Conservation (phyloP, 192 early-diverging fungal species). For the Funneliformis geosporum region DNA sequence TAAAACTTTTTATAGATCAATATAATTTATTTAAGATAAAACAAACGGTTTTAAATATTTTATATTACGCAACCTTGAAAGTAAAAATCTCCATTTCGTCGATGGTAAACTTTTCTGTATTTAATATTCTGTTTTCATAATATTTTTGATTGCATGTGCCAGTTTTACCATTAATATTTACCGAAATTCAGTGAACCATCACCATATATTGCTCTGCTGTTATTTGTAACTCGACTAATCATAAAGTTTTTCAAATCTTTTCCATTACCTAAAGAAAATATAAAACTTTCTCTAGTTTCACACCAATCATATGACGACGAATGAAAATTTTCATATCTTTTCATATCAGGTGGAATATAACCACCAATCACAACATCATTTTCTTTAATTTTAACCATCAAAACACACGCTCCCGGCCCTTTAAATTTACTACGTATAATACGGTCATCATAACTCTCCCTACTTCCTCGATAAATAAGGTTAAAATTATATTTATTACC, state of each 20-base stretch:
- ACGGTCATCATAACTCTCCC: not conserved
- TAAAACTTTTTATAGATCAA: no score
- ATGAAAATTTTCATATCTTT: no score
- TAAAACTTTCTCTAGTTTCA: no score
- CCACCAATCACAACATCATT: not conserved
- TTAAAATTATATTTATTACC: not conserved
- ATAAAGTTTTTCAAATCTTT: not conserved
- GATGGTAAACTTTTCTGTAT: not conserved
- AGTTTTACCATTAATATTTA: not conserved
- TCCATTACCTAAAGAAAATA: no score
- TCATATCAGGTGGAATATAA: no score
- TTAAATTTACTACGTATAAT: not conserved
- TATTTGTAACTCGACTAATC: not conserved
- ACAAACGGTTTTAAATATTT: no score
- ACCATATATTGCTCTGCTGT: not conserved
- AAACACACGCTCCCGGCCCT: not conserved
- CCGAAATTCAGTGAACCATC: not conserved
- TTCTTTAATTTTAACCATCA: not conserved
- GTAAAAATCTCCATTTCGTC: not conserved
- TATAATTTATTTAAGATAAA: no score
- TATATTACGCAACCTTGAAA: not conserved
- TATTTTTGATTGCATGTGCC: not conserved
- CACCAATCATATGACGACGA: no score
- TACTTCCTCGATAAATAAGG: not conserved
- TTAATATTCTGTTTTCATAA: not conserved